Evolutionary conservation across 306 rosid genomes (phyloP), one percentile per base, ranked within the genome.

Genomic region (Quercus glauca): DNA sequence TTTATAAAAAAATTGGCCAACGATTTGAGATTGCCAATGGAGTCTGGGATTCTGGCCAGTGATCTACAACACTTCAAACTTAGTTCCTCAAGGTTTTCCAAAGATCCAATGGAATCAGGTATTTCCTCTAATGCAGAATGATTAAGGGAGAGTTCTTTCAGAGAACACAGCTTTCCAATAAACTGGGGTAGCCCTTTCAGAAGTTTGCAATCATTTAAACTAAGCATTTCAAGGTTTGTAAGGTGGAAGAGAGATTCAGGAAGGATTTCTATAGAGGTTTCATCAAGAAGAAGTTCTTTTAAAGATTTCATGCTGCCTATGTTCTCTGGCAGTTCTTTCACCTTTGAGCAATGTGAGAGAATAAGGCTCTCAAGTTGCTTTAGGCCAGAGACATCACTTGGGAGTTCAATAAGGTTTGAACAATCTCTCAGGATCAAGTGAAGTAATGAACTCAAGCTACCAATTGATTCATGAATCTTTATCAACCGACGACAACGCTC

Each of bases 341-440:
- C 29, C 76, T 79, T 78, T 2, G 8, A n/a, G 83, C 94, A 88
- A 6, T 59, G 55, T 17, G 90, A 79, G 23, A 90, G 89, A 26
- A 65, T 19, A 8, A 90, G 88, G 77, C 23, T 79, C 79, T 92
- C 94, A 5, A 90, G 86, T 37, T 53, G 23, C 78, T 60, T 87
- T 58, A 92, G 80, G 60, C 91, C 91, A n/a, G 87, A 86, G n/a
- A 90, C 78, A 69, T 88, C 83, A n/a, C 61, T 41, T 51, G 97
- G 94, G 70, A 92, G 63, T 35, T 81, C 78, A 56, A 65, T 1
- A n/a, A 90, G 91, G 52, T 81, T 84, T 56, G 21, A 18, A 73
- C 94, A 92, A 1, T 4, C 63, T 9, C 49, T 74, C 51, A 92
- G 69, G 58, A 87, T 87, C 86, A 92, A 79, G 71, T 79, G 88